These are phyloP conservation scores for Xylaria sp. DNA, from an alignment of 2,329 filamentous ascomycete genomes.

Conservation along the genomic window DNA sequence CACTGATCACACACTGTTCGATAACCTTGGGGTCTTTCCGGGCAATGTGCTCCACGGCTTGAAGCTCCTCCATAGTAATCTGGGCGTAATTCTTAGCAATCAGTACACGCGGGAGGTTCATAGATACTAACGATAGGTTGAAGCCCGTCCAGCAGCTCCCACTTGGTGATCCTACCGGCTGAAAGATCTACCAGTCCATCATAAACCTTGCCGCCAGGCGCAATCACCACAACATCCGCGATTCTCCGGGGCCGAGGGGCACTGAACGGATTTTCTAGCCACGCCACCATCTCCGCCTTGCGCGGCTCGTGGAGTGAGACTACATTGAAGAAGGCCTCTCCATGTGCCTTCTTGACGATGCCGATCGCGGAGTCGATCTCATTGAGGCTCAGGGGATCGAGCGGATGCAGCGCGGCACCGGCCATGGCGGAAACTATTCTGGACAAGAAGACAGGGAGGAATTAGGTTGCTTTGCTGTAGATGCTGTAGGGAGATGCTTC, in stretches of 20 bases:
- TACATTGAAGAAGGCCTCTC: slow-evolving; percentile 80
- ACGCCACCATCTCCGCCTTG: slow-evolving; percentile 81
- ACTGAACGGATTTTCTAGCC: slow-evolving; percentile 68
- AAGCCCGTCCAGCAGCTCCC: slow-evolving; percentile 74
- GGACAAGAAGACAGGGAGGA: slow-evolving; percentile 1
- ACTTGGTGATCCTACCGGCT: slow-evolving; percentile 67
- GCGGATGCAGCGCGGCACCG: slow-evolving; percentile 58
- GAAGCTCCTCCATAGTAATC: slow-evolving; percentile 91
- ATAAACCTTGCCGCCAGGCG: slow-evolving; percentile 75
- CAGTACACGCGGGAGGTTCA: background rate
- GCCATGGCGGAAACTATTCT: slow-evolving; percentile 29
- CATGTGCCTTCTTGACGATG: slow-evolving; percentile 69
- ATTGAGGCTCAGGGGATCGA: slow-evolving; percentile 72
- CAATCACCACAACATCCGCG: slow-evolving; percentile 84
- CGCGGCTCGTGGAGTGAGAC: slow-evolving; percentile 83
- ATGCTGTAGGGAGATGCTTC: background rate
- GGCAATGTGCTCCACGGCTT: slow-evolving; percentile 75
- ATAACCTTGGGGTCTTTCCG: slow-evolving; percentile 84
- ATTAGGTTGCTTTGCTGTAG: background rate
- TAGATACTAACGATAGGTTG: slow-evolving; percentile 70
- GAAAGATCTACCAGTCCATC: slow-evolving; percentile 80
- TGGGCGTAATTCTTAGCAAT: slow-evolving; percentile 36
- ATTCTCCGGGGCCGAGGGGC: slow-evolving; percentile 67
- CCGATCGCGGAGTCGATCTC: slow-evolving; percentile 76
- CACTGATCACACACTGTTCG: slow-evolving; percentile 83